Base-by-base conservation (phyloP, 1,284 basidiomycete genomes). In the Moesziomyces aphidis region DNA sequence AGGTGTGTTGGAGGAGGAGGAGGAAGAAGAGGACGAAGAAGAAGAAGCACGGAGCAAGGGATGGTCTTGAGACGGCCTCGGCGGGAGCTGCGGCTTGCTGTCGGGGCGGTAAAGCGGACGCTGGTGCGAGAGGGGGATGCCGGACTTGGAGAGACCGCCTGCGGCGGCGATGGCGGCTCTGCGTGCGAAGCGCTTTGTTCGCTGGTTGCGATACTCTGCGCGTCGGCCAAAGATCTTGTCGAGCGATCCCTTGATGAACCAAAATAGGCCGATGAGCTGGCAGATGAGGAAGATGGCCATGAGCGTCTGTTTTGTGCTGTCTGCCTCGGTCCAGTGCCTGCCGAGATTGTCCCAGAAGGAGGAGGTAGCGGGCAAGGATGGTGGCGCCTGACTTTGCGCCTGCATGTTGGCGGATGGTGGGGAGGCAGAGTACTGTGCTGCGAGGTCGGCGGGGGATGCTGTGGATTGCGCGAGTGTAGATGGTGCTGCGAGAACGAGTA, bases 251-350 rank as follows among this genome's bases (percentile, higher is more conserved):
- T 74, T 74, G 67, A 74, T 59, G 44, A 55, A 56, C 50, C 47
- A 66, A 36, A 61, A 52, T 19, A 74, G 57, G 28, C 28, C 56
- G 5, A 74, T 60, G 24, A 74, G 22, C 51, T 74, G 72, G 3
- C 67, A 36, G 28, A 74, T 61, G 53, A 70, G 63, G 13, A 74
- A 55, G 48, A 74, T 46, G 42, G 72, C 72, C 72, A 74, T 74
- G 24, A 74, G 66, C 15, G 72, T 74, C 50, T 74, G 72, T 55
- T 74, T 74, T 24, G 62, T 70, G 48, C 67, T 61, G 45, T 70
- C 67, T 13, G 67, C 72, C 50, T 74, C 55, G 21, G 49, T 66
- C 72, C 72, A 74, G 23, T 74, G 72, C 34, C 60, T 44, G 49
- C 46, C 45, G 17, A 74, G 31, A 19, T 58, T 66, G 50, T 67